Base-by-base conservation (phyloP, 164 flowering plant genomes). In the Vitis riparia region DNA sequence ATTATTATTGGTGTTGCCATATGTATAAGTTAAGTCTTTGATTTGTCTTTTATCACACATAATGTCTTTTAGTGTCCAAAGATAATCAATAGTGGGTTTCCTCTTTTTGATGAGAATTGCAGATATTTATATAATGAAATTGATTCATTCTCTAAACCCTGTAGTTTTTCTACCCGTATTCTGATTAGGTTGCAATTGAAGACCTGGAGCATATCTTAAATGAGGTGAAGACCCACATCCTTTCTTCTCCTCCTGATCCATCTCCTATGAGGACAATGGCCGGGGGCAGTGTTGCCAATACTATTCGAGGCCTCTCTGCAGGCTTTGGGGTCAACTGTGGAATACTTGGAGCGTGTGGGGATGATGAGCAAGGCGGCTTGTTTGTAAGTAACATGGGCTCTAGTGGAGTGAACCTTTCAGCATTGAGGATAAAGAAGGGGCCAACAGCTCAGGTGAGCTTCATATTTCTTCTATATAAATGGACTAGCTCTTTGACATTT, bases 211-310 rank as follows among this genome's bases (percentile, higher is more conserved):
- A 79, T 69, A 84, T 94, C 72, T 60, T 94, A 68, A 75, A 67
- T 6, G 87, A 85, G 79, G 80, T 94, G 63, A 85, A 87, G 51
- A 68, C 82, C 59, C 90, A 88, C 75, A 79, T 78, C 49, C 71
- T 79, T 57, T 76, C 89, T 58, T 74, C 82, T 30, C 76, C 80
- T 9, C 82, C 80, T 62, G 87, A 74, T 17, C 62, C 80, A 7
- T 80, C 86, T 76, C 77, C 86, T 5, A 14, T 87, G 48, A 91
- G 76, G 75, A 86, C 97, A 17, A 83, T 92, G 23, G 97, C 97
- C 29, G 98, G 98, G 14, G 98, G 98, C 13, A 94, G 98, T 75
- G 94, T 94, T 47, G 91, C 99, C 59, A 95, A 95, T 66, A 92
- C 99, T 0, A 75, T 95, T 72, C 81, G 99, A 76, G 99, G 99